Evolutionary conservation across 176 grass and related monocot species (phyloP), one percentile per base, ranked within the genome.

Genomic region (Musa schizocarpa): DNA sequence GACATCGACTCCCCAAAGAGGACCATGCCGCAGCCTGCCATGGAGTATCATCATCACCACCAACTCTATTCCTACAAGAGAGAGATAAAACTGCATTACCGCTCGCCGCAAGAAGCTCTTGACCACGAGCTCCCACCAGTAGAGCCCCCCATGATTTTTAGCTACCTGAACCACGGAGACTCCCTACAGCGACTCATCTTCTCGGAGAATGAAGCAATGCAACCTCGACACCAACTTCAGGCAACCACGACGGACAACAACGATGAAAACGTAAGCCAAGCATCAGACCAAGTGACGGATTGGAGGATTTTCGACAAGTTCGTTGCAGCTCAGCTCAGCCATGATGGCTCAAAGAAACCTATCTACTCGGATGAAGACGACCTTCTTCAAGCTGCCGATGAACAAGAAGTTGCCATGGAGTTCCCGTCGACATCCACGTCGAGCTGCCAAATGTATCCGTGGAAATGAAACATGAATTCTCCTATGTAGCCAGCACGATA

Each of bases 291-390:
- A 77, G 75, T 77, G 48, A 77, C 50, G 49, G 75, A 77, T 53
- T 98, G 88, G 90, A 98, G 94, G 78, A 80, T 98, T 75, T 78
- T 93, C 2, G 90, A 93, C 77, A 98, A 98, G 85, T 98, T 93
- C 69, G 93, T 96, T 8, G 93, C 93, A 1, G 90, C 93, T 43
- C 93, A 96, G 57, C 93, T 96, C 62, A 96, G 93, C 70, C 68
- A 96, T 50, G 93, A 90, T 66, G 89, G 81, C 27, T 73, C 84
- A 67, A 88, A 93, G 76, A 53, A 67, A 74, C 69, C 78, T 25
- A 71, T 74, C 57, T 92, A 91, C 74, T 52, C 84, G 1, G 82
- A 83, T 75, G 84, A 81, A 56, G 77, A 69, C 63, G 86, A 89
- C 69, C 72, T 83, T 81, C 82, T 93, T 84, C 90, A 83, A 79